Evolutionary conservation across 2,329 filamentous ascomycete genomes (phyloP), one percentile per base, ranked within the genome.

Genomic region (Fusarium euwallaceae): DNA sequence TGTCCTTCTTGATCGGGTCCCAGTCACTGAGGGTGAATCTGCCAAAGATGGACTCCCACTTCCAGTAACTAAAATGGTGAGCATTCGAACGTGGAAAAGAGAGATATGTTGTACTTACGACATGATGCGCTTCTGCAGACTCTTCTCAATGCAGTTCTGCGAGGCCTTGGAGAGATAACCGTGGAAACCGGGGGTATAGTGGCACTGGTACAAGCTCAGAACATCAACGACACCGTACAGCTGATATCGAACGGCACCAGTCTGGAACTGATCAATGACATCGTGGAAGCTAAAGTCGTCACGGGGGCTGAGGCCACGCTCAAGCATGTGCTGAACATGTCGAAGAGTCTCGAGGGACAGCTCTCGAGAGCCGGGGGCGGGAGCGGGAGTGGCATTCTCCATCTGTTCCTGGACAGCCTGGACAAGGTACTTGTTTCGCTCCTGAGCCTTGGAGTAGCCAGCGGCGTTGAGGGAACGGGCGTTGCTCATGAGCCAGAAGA

Each of bases 241-340:
- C 62, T 78, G 77, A 64, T 79, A 79, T 10, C 76, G 76, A 39
- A 78, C 45, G 24, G 77, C 73, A 10, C 64, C 51, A 9, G 73
- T 77, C 64, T 78, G 76, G 63, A 79, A 78, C 62, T 78, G 77
- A 68, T 79, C 77, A 24, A 78, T 78, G 20, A 76, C 70, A 63
- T 73, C 69, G 60, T 69, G 66, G n/a, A 75, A 72, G 64, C 70
- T 74, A 17, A 69, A 73, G 51, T 77, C 76, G 34, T 76, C 69
- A 29, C 45, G 48, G 6, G 48, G 55, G 39, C 60, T 68, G 14
- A 75, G 68, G 6, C 66, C 73, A 17, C 75, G 64, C 65, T 78
- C 75, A 37, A 78, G 24, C 56, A 71, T 69, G 41, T 68, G 66
- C 61, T 77, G 76, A 3, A 71, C 61, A 11, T 64, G 56, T 24